Evolutionary conservation across 2,329 filamentous ascomycete genomes (phyloP).

Genomic region (Cladosporium sphaerospermum): DNA sequence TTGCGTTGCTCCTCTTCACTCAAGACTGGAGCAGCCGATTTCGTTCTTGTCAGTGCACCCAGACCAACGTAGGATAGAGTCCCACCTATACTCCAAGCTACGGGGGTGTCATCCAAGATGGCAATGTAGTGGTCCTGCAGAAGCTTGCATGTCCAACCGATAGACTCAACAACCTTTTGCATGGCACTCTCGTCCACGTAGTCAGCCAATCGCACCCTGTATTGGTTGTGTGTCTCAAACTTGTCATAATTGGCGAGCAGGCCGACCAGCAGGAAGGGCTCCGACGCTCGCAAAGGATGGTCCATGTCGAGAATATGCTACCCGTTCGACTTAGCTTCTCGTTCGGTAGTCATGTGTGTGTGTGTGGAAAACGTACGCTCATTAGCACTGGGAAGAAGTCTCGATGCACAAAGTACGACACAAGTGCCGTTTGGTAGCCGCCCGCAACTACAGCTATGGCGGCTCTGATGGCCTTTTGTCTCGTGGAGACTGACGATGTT

Average conservation of each 20-base stretch:
- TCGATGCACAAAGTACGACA: constrained; percentile 91
- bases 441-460: constrained; percentile 80
- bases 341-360: not conserved
- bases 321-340: constrained; percentile 49
- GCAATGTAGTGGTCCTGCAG: constrained; percentile 72
- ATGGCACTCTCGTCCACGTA: constrained; percentile 92
- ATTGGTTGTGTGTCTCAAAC: constrained; percentile 96
- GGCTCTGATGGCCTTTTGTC: constrained; percentile 73
- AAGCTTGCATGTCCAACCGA: constrained; percentile 64
- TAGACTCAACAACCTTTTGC: constrained; percentile 68
- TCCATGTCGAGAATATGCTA: constrained; percentile 42
- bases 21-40: constrained; percentile 53
- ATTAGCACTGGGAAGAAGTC: constrained; percentile 92
- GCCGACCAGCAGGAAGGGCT: constrained; percentile 77
- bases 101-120: constrained; percentile 82
- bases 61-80: constrained; percentile 82
- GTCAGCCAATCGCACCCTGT: constrained; percentile 83
- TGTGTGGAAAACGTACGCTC: constrained; percentile 56
- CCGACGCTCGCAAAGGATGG: constrained; percentile 51
- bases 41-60: constrained; percentile 61
- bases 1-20: constrained; percentile 76
- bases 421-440: constrained; percentile 89
- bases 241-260: constrained; percentile 97
- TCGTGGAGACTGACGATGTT: constrained; percentile 55
- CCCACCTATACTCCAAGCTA: constrained; percentile 77